phyloP scores from a whole-genome alignment of 805 yeast genomes.

The Pichia membranifaciens region DNA sequence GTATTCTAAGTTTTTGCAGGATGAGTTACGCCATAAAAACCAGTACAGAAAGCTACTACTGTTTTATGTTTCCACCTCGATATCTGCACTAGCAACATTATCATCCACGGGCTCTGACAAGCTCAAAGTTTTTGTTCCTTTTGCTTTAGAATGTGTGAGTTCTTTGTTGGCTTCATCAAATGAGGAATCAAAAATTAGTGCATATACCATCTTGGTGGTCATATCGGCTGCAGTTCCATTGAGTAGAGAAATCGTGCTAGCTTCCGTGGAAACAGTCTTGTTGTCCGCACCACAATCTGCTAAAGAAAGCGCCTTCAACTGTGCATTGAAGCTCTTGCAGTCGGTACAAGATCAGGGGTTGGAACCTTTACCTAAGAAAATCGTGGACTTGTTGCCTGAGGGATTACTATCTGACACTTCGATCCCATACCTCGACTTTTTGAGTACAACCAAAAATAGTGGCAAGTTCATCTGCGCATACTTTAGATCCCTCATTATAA shows the following conservation, averaged over 20 bases:
- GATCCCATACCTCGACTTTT: constrained; percentile 16
- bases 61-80: constrained; percentile 69
- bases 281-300: constrained; percentile 9
- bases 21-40: constrained; percentile 45
- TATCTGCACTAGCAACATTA: constrained; percentile 62
- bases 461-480: constrained; percentile 27
- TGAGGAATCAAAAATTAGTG: constrained; percentile 70
- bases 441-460: constrained; percentile 16
- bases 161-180: constrained; percentile 42
- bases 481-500: constrained; percentile 22
- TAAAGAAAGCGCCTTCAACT: constrained; percentile 33
- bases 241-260: constrained; percentile 47
- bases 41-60: constrained; percentile 67
- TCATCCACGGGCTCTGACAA: constrained; percentile 36
- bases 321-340: constrained; percentile 45
- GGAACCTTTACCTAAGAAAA: constrained; percentile 24
- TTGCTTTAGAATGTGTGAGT: constrained; percentile 54
- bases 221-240: constrained; percentile 68
- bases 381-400: constrained; percentile 21
- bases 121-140: constrained; percentile 48
- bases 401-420: constrained; percentile 18
- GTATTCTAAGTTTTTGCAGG: constrained; percentile 51
- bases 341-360: constrained; percentile 33
- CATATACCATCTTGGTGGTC: constrained; percentile 77
- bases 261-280: constrained; percentile 56